These are phyloP conservation scores for Fusarium equiseti DNA, from an alignment of 2,329 filamentous ascomycete species.

Conservation along the genomic window DNA sequence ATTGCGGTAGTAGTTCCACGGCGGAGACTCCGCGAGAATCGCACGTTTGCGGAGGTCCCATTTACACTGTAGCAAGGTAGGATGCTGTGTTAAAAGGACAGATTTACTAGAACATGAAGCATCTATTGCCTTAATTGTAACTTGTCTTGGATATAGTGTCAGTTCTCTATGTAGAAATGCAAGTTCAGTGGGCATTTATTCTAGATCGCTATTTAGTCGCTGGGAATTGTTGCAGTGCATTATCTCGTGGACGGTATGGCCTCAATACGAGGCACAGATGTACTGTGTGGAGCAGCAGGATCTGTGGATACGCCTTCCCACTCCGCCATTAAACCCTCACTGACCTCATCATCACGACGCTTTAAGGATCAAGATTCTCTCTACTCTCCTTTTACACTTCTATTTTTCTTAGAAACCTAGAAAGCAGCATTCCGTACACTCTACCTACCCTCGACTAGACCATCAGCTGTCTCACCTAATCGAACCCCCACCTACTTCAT, in stretches of 20 bases:
- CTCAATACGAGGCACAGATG: fast-evolving
- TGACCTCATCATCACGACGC: conserved; percentile 5
- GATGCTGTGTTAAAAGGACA: not conserved
- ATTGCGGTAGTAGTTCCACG: not conserved
- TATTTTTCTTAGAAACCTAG: not conserved
- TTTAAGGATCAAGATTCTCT: not conserved
- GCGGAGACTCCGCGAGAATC: not conserved
- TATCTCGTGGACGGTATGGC: not conserved
- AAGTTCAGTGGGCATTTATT: not conserved
- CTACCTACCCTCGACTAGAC: fast-evolving
- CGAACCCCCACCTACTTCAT: not conserved
- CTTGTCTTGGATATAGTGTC: too few species aligned
- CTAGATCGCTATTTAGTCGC: not conserved
- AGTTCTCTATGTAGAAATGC: not conserved
- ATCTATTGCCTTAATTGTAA: too few species aligned
- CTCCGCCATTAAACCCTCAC: conserved; percentile 6
- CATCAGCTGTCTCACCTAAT: fast-evolving
- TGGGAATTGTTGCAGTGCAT: not conserved
- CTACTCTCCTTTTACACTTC: not conserved
- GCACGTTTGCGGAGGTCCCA: not conserved
- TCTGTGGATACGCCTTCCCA: not conserved
- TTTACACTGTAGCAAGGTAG: not conserved
- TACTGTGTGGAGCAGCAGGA: not conserved
- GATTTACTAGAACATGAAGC: too few species aligned
- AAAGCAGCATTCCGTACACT: not conserved